Evolutionary conservation across 768 basidiomycete species (phyloP).

Genomic region (Coprinopsis strossmayeri): DNA sequence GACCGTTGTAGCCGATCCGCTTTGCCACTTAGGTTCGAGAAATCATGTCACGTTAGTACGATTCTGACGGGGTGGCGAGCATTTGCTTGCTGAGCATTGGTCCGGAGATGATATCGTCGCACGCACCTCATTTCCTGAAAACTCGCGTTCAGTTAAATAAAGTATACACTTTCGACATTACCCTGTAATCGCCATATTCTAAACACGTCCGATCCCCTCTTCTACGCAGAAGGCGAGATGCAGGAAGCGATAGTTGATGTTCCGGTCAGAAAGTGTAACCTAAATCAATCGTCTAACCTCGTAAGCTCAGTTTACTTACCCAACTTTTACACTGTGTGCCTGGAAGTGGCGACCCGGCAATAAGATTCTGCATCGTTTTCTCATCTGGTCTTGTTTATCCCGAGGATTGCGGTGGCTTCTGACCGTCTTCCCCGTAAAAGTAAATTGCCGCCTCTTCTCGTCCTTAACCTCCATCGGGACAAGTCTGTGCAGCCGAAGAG

Average conservation of each 20-base stretch:
- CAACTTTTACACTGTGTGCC: slow-evolving; percentile 1
- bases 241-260: slow-evolving; percentile 1
- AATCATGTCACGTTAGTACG: slow-evolving; percentile 4
- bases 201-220: not conserved
- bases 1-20: slow-evolving; percentile 24
- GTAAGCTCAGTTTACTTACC: not conserved
- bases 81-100: not conserved
- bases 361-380: slow-evolving; percentile 1
- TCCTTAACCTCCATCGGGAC: not conserved
- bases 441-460: not conserved
- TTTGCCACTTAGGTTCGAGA: slow-evolving; percentile 13
- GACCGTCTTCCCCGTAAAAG: not conserved
- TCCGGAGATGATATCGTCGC: slow-evolving; percentile 3
- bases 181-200: not conserved
- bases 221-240: not conserved
- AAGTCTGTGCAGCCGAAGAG: not conserved
- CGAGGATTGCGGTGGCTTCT: slow-evolving; percentile 2
- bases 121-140: not conserved
- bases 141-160: not conserved
- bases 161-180: slow-evolving; percentile 8
- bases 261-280: slow-evolving; percentile 5
- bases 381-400: not conserved
- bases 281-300: slow-evolving; percentile 6
- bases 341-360: not conserved
- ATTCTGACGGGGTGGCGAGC: slow-evolving; percentile 21